Evolutionary conservation across 2,329 filamentous ascomycete genomes (phyloP).

Genomic region (Aspergillus sclerotialis): DNA sequence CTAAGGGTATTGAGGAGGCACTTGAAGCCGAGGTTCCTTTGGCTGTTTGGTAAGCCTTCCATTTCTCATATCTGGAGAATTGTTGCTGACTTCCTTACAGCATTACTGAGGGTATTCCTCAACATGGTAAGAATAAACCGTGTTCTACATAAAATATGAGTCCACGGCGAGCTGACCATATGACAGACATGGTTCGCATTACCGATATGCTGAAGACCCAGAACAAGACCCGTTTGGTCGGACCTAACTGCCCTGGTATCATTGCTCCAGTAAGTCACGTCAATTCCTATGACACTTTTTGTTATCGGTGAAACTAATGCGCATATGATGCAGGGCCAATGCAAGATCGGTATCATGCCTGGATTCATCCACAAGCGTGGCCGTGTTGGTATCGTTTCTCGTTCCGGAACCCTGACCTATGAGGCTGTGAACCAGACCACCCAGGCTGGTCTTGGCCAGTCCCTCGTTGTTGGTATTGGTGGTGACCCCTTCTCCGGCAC

Average conservation of each 20-base stretch:
- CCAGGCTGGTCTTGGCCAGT: slow-evolving; percentile 92
- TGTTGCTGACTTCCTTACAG: slow-evolving; percentile 18
- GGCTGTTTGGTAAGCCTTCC: slow-evolving; percentile 63
- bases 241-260: slow-evolving; percentile 97
- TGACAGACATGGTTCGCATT: slow-evolving; percentile 92
- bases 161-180: slow-evolving; percentile 10
- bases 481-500: slow-evolving; percentile 98
- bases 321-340: slow-evolving; percentile 65
- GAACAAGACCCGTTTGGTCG: slow-evolving; percentile 91
- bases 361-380: slow-evolving; percentile 99
- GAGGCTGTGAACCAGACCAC: slow-evolving; percentile 99
- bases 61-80: slow-evolving; percentile 2
- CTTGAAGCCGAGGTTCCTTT: slow-evolving; percentile 87
- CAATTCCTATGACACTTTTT: neutral
- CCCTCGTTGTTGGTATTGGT: slow-evolving; percentile 94
- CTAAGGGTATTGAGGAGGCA: slow-evolving; percentile 93
- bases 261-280: slow-evolving; percentile 62
- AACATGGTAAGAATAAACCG: slow-evolving; percentile 65
- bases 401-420: slow-evolving; percentile 96
- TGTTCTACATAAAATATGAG: neutral
- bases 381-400: slow-evolving; percentile 95
- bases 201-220: slow-evolving; percentile 97
- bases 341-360: slow-evolving; percentile 99
- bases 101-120: slow-evolving; percentile 96
- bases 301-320: no score